Percentiles rank a stretch among this genome's conserved stretches.
Evolutionary conservation across 768 basidiomycete species (phyloP).

Genomic region (Cystobasidium ongulense): DNA sequence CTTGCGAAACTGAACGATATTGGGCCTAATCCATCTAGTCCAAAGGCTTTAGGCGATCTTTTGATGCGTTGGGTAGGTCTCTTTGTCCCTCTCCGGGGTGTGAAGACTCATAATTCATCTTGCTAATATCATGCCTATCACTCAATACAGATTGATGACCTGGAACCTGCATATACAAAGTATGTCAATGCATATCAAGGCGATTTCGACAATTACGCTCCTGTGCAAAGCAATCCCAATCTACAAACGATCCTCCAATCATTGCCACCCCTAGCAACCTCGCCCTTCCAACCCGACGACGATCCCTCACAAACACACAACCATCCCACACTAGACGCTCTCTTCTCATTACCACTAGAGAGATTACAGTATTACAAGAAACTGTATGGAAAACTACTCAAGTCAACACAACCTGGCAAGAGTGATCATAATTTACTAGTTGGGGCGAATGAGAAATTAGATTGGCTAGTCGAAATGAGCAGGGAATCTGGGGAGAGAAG

Average conservation of each 20-base stretch:
- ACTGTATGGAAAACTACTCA: conserved; percentile 73
- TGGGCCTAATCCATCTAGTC: conserved; percentile 80
- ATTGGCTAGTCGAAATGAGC: conserved; percentile 54
- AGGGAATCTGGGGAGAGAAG: conserved; percentile 18
- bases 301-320: conserved; percentile 43
- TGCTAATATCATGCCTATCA: neutral
- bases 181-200: conserved; percentile 64
- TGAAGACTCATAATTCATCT: neutral
- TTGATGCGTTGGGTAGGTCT: conserved; percentile 88
- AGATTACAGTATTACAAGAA: conserved; percentile 87
- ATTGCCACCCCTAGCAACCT: conserved; percentile 60
- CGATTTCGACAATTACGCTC: conserved; percentile 77
- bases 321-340: conserved; percentile 71
- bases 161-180: conserved; percentile 72
- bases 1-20: conserved; percentile 83
- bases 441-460: conserved; percentile 71
- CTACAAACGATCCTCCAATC: conserved; percentile 60
- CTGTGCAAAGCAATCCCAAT: conserved; percentile 66
- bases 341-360: conserved; percentile 76
- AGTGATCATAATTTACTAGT: conserved; percentile 76
- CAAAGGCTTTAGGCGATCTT: conserved; percentile 86
- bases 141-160: conserved; percentile 68
- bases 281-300: conserved; percentile 44
- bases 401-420: conserved; percentile 73
- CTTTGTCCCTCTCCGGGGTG: neutral